Conservation (phyloP, 306 rosid genomes). For the Begonia fuchsioides region DNA sequence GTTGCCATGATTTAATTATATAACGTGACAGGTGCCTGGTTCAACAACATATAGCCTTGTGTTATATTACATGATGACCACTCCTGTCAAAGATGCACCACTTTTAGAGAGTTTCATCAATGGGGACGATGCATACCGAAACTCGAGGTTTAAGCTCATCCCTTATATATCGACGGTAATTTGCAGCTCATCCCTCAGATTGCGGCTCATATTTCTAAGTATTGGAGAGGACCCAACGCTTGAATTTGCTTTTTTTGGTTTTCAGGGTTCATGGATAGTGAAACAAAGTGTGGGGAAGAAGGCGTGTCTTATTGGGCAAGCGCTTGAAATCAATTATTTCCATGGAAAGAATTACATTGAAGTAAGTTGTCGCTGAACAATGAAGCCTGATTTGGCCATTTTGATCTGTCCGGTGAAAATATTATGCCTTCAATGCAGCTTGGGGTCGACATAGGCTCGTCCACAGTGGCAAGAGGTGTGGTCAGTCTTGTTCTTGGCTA, state of each 20-base stretch:
- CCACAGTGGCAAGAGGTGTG: conserved; percentile 82
- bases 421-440: conserved; percentile 18
- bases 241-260: conserved; percentile 6
- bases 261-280: conserved; percentile 93
- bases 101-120: conserved; percentile 49
- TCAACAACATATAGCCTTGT: conserved; percentile 41
- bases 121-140: conserved; percentile 79
- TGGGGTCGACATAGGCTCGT: conserved; percentile 57
- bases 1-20: neutral
- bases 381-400: neutral
- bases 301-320: conserved; percentile 77
- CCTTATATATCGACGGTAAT: conserved; percentile 91
- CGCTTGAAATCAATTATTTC: conserved; percentile 37
- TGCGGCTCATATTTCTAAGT: too few species aligned
- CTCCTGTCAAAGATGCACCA: conserved; percentile 62
- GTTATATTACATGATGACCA: conserved; percentile 54
- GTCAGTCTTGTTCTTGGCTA: conserved; percentile 79
- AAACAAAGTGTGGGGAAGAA: conserved; percentile 93
- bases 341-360: conserved; percentile 78
- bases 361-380: conserved; percentile 21
- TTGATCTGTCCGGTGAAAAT: neutral
- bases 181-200: too few species aligned
- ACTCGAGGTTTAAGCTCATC: conserved; percentile 80
- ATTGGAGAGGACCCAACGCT: neutral
- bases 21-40: conserved; percentile 50